Evolutionary conservation across 345 rosid genomes (phyloP).

Genomic region (Ceriops tagal): DNA sequence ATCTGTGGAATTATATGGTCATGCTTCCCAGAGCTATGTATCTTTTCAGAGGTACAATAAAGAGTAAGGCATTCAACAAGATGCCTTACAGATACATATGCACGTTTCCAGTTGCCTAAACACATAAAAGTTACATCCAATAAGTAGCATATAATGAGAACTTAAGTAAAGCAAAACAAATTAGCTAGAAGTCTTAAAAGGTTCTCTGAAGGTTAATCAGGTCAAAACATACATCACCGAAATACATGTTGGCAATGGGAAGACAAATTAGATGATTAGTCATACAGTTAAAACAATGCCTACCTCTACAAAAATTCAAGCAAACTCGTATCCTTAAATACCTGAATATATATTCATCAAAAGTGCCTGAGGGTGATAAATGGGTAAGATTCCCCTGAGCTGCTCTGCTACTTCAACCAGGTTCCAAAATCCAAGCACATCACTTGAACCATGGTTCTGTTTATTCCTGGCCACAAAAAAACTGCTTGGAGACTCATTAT

Average conservation of each 20-base stretch:
- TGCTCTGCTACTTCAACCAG: constrained; percentile 51
- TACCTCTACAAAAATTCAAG: too few species aligned
- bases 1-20: constrained; percentile 50
- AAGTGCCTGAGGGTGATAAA: constrained; percentile 74
- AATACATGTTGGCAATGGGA: not conserved
- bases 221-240: too few species aligned
- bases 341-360: constrained; percentile 75
- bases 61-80: constrained; percentile 54
- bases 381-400: constrained; percentile 56
- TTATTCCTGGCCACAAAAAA: constrained; percentile 28
- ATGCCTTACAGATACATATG: constrained; percentile 67
- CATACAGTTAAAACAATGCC: too few species aligned
- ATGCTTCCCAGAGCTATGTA: constrained; percentile 25
- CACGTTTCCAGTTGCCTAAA: constrained; percentile 90
- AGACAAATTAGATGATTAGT: not conserved
- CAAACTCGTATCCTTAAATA: constrained; percentile 19
- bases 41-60: constrained; percentile 34
- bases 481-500: constrained; percentile 26
- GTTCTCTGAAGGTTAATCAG: too few species aligned
- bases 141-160: constrained; percentile 29
- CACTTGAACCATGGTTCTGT: constrained; percentile 30
- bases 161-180: constrained; percentile 21
- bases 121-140: constrained; percentile 41
- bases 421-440: constrained; percentile 39
- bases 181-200: too few species aligned